Percentiles rank a stretch among this genome's conserved stretches.
Conservation (phyloP, 495 filamentous ascomycete species). For the Tetracladium marchalianum region DNA sequence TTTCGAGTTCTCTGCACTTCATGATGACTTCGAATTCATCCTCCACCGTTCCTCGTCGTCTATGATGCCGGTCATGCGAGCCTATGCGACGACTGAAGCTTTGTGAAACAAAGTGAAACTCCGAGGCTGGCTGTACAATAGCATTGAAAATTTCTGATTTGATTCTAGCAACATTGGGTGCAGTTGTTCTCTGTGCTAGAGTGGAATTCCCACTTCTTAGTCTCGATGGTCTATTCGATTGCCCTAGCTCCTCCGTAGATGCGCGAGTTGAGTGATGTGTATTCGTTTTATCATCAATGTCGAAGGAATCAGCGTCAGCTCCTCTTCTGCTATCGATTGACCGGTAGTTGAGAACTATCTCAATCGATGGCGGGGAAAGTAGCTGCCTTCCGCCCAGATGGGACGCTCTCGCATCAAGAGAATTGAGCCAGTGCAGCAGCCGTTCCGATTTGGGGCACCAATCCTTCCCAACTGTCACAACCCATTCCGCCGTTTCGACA, state of each 20-base stretch:
- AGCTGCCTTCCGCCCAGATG: constrained; percentile 1
- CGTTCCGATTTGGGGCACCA: constrained; percentile 2
- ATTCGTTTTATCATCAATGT: constrained; percentile 1
- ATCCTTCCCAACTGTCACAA: neutral
- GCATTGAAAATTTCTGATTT: constrained; percentile 4
- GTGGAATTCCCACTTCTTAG: neutral
- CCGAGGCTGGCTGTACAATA: constrained; percentile 2
- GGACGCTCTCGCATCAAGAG: constrained; percentile 2
- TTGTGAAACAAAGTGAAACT: constrained; percentile 2
- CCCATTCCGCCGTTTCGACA: neutral
- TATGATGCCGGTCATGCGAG: constrained; percentile 5
- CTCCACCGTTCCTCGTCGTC: constrained; percentile 3
- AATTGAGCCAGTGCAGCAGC: constrained; percentile 7
- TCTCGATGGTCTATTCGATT: neutral
- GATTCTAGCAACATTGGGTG: neutral
- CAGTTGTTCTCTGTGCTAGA: neutral
- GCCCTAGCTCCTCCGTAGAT: neutral
- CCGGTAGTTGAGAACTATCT: constrained; percentile 1
- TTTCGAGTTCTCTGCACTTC: constrained; percentile 4
- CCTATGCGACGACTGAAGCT: constrained; percentile 3
- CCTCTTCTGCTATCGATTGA: neutral
- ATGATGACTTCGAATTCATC: constrained; percentile 9
- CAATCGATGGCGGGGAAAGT: constrained; percentile 2
- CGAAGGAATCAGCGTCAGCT: neutral
- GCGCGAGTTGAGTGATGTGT: neutral